Evolutionary conservation across 2,329 filamentous ascomycete genomes (phyloP), one percentile per base, ranked within the genome.

Genomic region (Penicillium sp.): DNA sequence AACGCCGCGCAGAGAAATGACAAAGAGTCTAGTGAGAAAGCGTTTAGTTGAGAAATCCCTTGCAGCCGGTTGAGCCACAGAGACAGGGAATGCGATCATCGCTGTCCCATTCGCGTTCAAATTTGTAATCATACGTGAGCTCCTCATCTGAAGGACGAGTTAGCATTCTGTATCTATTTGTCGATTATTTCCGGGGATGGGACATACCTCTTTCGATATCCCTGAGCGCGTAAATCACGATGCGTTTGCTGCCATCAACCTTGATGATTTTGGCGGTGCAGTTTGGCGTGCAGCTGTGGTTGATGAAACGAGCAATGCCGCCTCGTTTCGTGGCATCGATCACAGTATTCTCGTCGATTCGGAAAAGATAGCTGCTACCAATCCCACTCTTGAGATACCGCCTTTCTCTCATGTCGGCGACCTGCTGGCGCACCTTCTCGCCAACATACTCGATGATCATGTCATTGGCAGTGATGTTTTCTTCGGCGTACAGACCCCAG

Each of bases 371-470:
- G 63, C 87, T 94, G 67, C 89, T 95, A 43, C 93, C 93, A 50
- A 98, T 95, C 36, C 93, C 93, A 62, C 93, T 95, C 73, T 93
- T 91, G 50, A 95, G 80, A 65, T 98, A 98, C 44, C 84, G 81
- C 51, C 84, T 81, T 71, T 98, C 93, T 41, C 93, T 84, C 62
- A 97, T 82, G 67, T 98, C 93, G n/a, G 93, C 90, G 45, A 98
- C 93, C 60, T 94, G 88, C 68, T 98, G 93, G 41, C 93, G 82
- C 25, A 98, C 89, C 66, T 95, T 93, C 70, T 98, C 93, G 45
- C 93, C 93, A 8, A 98, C 93, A 63, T 98, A 98, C 70, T 98
- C 93, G 60, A 98, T 98, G 63, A 98, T 98, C 89, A 98, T 96
- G 68, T 98, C 93, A 65, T 95, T 94, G 64, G 91, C 89, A 45